Evolutionary conservation across 345 rosid species (phyloP).

Genomic region (Murraya paniculata): DNA sequence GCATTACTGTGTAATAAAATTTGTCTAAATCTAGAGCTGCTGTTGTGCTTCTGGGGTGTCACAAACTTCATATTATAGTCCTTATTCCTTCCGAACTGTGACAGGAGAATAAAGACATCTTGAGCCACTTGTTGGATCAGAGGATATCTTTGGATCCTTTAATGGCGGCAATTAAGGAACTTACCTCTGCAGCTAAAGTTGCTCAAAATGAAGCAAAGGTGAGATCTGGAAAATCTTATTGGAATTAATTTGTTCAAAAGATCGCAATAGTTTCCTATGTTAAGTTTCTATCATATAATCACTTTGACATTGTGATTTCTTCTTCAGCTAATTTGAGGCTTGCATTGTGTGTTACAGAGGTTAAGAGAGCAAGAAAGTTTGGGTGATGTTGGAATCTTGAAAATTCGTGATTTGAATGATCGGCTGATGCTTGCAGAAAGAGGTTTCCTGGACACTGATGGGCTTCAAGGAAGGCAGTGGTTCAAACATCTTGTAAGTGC

Average conservation of each 20-base stretch:
- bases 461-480: conserved; percentile 76
- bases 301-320: background rate
- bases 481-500: conserved; percentile 90
- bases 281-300: background rate
- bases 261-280: background rate
- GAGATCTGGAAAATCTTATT: background rate
- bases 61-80: background rate
- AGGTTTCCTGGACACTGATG: conserved; percentile 82
- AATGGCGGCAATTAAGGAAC: conserved; percentile 52
- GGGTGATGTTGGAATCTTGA: conserved; percentile 28
- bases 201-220: conserved; percentile 65
- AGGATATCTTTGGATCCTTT: conserved; percentile 53
- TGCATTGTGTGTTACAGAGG: conserved; percentile 37
- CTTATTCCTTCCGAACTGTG: conserved; percentile 1
- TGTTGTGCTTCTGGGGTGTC: background rate
- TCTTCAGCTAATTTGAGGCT: background rate
- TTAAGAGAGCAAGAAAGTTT: conserved; percentile 32
- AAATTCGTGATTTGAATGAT: conserved; percentile 67
- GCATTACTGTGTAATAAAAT: background rate
- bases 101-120: conserved; percentile 47
- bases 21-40: background rate
- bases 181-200: conserved; percentile 54
- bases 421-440: conserved; percentile 86
- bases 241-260: background rate
- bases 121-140: conserved; percentile 49